Conservation (phyloP, 2,329 filamentous ascomycete species). For the Botrytis fabae region DNA sequence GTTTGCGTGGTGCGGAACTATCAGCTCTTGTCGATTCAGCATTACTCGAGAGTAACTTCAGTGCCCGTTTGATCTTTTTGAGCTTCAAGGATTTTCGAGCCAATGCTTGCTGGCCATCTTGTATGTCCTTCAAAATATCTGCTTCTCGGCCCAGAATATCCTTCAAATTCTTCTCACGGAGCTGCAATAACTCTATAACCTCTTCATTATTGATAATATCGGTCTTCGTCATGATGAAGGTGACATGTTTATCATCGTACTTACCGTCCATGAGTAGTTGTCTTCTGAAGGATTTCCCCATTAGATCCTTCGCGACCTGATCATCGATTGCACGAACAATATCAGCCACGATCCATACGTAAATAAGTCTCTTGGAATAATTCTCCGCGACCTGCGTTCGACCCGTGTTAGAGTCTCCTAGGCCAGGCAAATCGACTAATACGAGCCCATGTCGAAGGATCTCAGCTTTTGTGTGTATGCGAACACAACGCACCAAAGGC, state of each 20-base stretch:
- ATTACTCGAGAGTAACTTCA: background rate
- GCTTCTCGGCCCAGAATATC: background rate
- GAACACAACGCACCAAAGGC: conserved; percentile 18
- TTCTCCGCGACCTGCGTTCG: conserved; percentile 1
- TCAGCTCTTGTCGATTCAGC: background rate
- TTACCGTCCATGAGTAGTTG: conserved; percentile 17
- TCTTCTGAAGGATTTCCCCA: conserved; percentile 4
- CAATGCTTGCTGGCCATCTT: background rate
- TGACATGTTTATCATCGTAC: background rate
- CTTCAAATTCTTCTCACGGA: background rate
- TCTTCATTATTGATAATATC: conserved; percentile 5
- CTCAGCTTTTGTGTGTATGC: background rate
- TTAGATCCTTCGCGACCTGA: conserved; percentile 4
- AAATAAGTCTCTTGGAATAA: background rate
- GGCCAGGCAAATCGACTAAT: background rate
- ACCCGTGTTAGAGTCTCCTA: conserved; percentile 8
- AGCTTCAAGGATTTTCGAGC: background rate
- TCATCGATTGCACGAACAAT: conserved; percentile 12
- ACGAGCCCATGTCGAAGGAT: conserved; percentile 9
- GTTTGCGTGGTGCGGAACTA: background rate
- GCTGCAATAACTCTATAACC: background rate
- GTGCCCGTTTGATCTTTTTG: background rate
- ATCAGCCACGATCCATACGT: conserved; percentile 6
- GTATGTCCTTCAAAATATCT: background rate
- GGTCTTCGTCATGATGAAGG: conserved; percentile 7